A percentile compares a stretch with the other conserved stretches of the same genome.
Conservation (phyloP, 192 early-diverging fungal species). For the Podila epigama region DNA sequence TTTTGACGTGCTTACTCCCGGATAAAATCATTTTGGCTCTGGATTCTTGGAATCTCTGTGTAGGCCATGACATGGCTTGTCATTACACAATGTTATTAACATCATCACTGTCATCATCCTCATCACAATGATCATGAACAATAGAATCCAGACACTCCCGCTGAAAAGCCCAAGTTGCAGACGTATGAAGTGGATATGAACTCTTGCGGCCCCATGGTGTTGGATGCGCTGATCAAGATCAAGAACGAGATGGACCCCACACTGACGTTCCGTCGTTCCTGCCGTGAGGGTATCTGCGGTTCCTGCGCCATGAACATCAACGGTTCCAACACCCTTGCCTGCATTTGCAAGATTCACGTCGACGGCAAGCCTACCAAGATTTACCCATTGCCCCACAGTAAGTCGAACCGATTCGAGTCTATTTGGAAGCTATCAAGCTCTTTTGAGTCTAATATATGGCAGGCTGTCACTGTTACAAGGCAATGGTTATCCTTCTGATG, state of each 20-base stretch:
- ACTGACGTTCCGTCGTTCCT: constrained; percentile 93
- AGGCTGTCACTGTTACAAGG: too few species aligned
- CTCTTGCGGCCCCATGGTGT: constrained; percentile 94
- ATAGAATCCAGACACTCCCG: constrained; percentile 88
- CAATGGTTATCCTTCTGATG: not conserved
- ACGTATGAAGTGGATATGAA: constrained; percentile 92
- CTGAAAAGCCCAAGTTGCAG: constrained; percentile 87
- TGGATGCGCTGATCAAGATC: constrained; percentile 96
- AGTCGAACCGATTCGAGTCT: too few species aligned
- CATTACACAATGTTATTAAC: too few species aligned
- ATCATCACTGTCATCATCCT: too few species aligned
- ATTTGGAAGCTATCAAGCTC: too few species aligned
- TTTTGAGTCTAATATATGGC: too few species aligned
- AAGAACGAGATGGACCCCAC: constrained; percentile 97
- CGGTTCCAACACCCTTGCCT: constrained; percentile 94
- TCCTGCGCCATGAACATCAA: constrained; percentile 99
- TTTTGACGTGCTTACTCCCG: too few species aligned
- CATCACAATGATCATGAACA: too few species aligned
- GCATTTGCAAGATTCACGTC: constrained; percentile 87
- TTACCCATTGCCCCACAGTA: constrained; percentile 96
- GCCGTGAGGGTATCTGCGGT: constrained; percentile 70
- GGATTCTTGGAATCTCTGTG: too few species aligned
- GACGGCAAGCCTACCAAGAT: constrained; percentile 79
- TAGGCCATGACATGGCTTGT: too few species aligned
- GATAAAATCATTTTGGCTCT: too few species aligned